These are phyloP conservation scores for Hymenoscyphus repandus DNA, from an alignment of 2,329 filamentous ascomycete genomes.

Conservation along the genomic window DNA sequence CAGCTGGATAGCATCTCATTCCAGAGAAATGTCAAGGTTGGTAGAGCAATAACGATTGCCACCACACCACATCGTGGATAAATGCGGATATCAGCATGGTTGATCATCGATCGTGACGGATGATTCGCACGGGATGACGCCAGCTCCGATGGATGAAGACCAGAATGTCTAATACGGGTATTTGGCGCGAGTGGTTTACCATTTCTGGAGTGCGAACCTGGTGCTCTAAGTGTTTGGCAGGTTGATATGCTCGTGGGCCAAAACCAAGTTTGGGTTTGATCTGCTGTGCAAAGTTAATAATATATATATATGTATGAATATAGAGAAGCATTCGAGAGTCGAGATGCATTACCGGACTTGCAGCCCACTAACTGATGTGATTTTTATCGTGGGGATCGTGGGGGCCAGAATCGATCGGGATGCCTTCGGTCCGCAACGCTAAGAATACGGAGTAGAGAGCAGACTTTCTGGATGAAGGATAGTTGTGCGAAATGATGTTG, in stretches of 20 bases:
- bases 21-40: not conserved
- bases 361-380: too few species aligned
- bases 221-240: not conserved
- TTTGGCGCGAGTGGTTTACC: not conserved
- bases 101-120: not conserved
- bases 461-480: not conserved
- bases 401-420: too few species aligned
- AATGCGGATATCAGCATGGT: not conserved
- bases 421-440: too few species aligned
- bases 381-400: too few species aligned
- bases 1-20: not conserved
- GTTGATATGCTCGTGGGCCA: not conserved
- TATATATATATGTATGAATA: too few species aligned
- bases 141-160: not conserved
- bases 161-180: not conserved
- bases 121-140: conserved; percentile 10
- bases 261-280: too few species aligned
- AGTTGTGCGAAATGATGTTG: not conserved
- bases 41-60: not conserved
- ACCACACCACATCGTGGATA: conserved; percentile 1
- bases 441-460: not conserved
- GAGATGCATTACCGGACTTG: too few species aligned
- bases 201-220: not conserved
- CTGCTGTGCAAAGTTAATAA: too few species aligned
- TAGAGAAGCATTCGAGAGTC: too few species aligned